Percentiles rank a stretch among this genome's conserved stretches.
phyloP scores from a whole-genome alignment of 2,329 filamentous ascomycete species.

The Zalaria sp. region DNA sequence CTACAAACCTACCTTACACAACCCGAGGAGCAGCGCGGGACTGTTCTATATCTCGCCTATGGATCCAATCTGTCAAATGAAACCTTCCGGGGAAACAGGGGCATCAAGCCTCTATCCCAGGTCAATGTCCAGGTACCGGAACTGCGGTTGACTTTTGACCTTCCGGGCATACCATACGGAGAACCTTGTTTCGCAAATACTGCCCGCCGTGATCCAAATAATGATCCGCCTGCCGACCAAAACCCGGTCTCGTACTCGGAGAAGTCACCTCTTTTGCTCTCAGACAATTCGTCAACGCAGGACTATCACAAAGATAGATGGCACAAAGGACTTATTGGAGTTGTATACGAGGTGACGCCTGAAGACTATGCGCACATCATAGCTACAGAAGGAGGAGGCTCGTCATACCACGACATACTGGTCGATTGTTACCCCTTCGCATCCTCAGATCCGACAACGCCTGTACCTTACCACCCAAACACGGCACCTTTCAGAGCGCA shows the following conservation, averaged over 20 bases:
- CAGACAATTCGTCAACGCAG: conserved; percentile 4
- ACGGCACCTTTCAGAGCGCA: conserved; percentile 63
- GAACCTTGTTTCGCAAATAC: conserved; percentile 92
- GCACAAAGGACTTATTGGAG: conserved; percentile 75
- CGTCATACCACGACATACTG: conserved; percentile 70
- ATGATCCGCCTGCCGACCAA: conserved; percentile 14
- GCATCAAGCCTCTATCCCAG: conserved; percentile 67
- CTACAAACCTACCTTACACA: conserved; percentile 1
- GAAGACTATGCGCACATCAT: conserved; percentile 77
- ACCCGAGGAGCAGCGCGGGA: conserved; percentile 6
- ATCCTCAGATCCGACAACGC: conserved; percentile 31
- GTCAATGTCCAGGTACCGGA: conserved; percentile 71
- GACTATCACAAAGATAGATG: conserved; percentile 46
- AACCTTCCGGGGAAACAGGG: conserved; percentile 65
- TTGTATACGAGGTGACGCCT: conserved; percentile 86
- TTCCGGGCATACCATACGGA: conserved; percentile 70
- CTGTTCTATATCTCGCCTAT: conserved; percentile 47
- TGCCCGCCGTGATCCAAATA: conserved; percentile 37
- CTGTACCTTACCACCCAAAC: conserved; percentile 50
- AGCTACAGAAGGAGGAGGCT: conserved; percentile 76
- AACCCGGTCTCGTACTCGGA: conserved; percentile 11
- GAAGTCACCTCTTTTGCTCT: conserved; percentile 18
- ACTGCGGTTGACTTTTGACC: conserved; percentile 67
- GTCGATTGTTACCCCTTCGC: conserved; percentile 64
- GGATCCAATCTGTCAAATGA: conserved; percentile 75